A percentile compares a stretch with the other conserved stretches of the same genome.
Evolutionary conservation across 2,329 filamentous ascomycete genomes (phyloP).

Genomic region (Aureobasidium sp.): DNA sequence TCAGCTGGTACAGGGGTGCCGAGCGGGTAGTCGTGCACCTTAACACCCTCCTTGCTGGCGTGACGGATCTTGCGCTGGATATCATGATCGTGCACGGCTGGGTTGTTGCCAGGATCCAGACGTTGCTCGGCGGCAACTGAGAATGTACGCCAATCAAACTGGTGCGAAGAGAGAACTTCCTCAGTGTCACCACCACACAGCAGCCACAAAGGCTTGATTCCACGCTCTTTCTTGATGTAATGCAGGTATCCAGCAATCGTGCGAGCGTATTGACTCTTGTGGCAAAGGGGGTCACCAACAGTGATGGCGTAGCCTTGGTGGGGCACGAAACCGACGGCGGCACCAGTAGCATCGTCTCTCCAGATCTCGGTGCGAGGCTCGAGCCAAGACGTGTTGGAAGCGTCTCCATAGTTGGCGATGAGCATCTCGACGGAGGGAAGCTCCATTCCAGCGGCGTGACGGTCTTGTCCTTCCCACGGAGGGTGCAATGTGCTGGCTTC

Average conservation of each 20-base stretch:
- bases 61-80: constrained; percentile 70
- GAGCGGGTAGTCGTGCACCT: constrained; percentile 64
- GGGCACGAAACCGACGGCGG: constrained; percentile 75
- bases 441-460: constrained; percentile 41
- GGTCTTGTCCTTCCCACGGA: constrained; percentile 51
- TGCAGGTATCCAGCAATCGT: constrained; percentile 69
- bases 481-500: constrained; percentile 76
- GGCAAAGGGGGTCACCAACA: constrained; percentile 81
- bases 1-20: constrained; percentile 59
- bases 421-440: constrained; percentile 75
- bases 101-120: constrained; percentile 64
- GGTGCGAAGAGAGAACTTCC: constrained; percentile 63
- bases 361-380: constrained; percentile 84
- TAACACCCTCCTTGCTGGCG: constrained; percentile 76
- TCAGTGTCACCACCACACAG: constrained; percentile 74
- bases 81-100: constrained; percentile 57
- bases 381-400: constrained; percentile 88
- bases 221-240: constrained; percentile 63
- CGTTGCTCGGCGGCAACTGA: constrained; percentile 86
- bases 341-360: constrained; percentile 72
- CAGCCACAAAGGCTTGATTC: constrained; percentile 79
- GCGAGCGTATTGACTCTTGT: constrained; percentile 64
- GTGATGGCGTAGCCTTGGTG: constrained; percentile 74
- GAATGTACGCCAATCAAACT: constrained; percentile 80
- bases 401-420: constrained; percentile 91